Evolutionary conservation across 352 stramenopile genomes (phyloP).

Genomic region (Phytophthora crassamura): DNA sequence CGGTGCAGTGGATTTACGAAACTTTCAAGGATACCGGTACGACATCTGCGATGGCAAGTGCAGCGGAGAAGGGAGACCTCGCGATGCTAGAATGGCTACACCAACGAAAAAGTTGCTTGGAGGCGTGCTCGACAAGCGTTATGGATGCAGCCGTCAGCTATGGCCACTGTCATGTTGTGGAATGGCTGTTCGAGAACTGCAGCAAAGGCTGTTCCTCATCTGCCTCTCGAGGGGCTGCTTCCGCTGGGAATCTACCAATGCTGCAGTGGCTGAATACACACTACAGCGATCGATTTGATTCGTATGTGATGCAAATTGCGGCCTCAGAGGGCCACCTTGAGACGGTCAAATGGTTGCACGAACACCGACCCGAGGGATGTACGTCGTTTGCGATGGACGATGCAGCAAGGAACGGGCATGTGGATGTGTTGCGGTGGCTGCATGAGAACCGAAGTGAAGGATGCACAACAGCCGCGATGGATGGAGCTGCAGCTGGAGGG

Average conservation of each 20-base stretch:
- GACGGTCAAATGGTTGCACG: constrained; percentile 3
- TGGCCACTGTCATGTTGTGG: not conserved
- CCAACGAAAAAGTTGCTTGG: not conserved
- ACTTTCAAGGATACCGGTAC: not conserved
- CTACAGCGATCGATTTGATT: not conserved
- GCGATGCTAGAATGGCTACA: not conserved
- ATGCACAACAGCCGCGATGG: not conserved
- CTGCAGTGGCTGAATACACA: not conserved
- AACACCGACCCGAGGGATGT: not conserved
- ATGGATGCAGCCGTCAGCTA: not conserved
- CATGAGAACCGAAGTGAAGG: not conserved
- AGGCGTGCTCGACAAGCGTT: not conserved
- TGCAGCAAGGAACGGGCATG: not conserved
- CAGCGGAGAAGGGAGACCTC: not conserved
- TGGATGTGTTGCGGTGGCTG: not conserved
- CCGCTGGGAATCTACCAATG: not conserved
- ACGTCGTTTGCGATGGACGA: not conserved
- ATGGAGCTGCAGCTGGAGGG: not conserved
- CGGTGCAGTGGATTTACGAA: too few relatives aligned
- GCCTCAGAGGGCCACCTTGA: not conserved
- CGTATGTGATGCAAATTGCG: not conserved
- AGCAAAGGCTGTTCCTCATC: not conserved
- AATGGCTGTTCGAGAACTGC: not conserved
- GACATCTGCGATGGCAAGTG: not conserved
- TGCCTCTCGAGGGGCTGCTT: too few relatives aligned